These are phyloP conservation scores for Phascolomyces articulosus DNA, from an alignment of 371 early-diverging fungal genomes.

Conservation along the genomic window DNA sequence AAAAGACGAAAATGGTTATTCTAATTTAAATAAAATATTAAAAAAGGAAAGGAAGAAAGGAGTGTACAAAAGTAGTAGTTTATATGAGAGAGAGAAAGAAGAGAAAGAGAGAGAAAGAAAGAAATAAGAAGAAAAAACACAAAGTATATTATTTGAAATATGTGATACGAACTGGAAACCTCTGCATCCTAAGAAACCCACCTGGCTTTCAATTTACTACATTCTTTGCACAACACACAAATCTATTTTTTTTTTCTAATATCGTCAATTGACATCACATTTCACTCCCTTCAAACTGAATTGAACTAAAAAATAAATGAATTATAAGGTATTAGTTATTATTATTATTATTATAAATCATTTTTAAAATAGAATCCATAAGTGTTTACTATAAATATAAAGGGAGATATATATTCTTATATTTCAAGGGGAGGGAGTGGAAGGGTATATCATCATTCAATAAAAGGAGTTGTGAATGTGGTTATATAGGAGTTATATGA, in stretches of 20 bases:
- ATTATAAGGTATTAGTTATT: too few species aligned
- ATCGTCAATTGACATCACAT: background rate
- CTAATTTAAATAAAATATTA: background rate
- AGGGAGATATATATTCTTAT: too few species aligned
- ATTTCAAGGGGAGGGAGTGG: too few species aligned
- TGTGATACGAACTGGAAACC: constrained; percentile 4
- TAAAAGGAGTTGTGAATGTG: too few species aligned
- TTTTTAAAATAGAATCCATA: too few species aligned
- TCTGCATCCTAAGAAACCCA: constrained; percentile 5
- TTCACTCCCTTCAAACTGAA: background rate
- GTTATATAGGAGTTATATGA: too few species aligned
- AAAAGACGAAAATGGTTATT: background rate
- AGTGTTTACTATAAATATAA: too few species aligned
- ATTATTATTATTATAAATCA: too few species aligned
- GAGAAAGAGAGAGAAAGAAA: background rate
- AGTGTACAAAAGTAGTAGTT: constrained; percentile 1
- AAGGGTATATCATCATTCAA: too few species aligned
- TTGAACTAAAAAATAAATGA: too few species aligned
- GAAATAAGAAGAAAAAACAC: background rate
- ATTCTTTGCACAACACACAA: background rate
- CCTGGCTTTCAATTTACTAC: background rate
- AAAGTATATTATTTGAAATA: background rate
- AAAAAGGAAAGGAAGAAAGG: constrained; percentile 3
- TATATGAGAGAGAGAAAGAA: background rate
- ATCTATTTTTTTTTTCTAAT: too few species aligned